Evolutionary conservation across 805 yeast genomes (phyloP), one percentile per base, ranked within the genome.

Genomic region (Lipomyces kockii): DNA sequence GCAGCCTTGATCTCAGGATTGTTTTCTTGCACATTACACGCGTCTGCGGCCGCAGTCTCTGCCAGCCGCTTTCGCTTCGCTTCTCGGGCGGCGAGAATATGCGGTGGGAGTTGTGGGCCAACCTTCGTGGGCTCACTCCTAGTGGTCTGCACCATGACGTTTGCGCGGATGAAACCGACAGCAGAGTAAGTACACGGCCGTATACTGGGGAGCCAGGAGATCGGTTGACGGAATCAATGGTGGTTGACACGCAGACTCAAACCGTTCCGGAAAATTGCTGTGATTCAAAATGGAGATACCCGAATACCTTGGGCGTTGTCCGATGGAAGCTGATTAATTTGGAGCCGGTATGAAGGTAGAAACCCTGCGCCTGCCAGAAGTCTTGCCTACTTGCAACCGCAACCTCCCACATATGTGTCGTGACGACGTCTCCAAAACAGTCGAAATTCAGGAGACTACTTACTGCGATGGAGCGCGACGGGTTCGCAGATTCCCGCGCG

Each of bases 81-180:
- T n/a, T 57, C 67, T 46, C 68, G 61, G 12, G 71, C 71, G 14
- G 70, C 71, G 25, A 63, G 58, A n/a, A 69, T 61, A 54, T 69
- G 63, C 29, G 69, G 61, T 2, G 72, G 72, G n/a, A 69, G 59
- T 25, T 66, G 52, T 2, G 72, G 72, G 27, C 72, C 72, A 5
- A 68, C 71, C 27, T 60, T 60, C 22, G 22, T 3, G 17, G 39
- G 4, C 17, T 37, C 22, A 43, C 49, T 43, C 9, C 22, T 43
- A 12, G 9, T n/a, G 9, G 22, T 7, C 22, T 43, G 49, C 22
- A 43, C 49, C 49, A 43, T 43, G 49, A 43, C 22, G 20, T 1
- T 35, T 34, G 27, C 37, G 34, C 25, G 58, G 22, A 20, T 46
- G 22, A n/a, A 20, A 17, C 34, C 34, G 43, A n/a, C 43, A 17